Base-by-base conservation (phyloP, 1,139 yeast genomes). In the Candida frijolesensis region DNA sequence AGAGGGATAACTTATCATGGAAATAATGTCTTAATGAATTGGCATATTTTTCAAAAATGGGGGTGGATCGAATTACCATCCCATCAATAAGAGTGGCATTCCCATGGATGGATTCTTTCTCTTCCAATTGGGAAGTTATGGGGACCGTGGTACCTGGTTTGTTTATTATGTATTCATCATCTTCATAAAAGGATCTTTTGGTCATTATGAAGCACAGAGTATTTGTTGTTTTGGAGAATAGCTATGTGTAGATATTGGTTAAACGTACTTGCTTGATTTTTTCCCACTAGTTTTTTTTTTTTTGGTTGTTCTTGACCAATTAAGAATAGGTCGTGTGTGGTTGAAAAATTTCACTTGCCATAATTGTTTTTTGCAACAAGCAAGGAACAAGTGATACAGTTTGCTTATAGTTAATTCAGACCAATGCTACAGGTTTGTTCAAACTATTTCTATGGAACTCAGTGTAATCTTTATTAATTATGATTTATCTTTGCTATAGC, bases 41-140 rank as follows among this genome's bases (percentile, higher is more conserved):
- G 52, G 76, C 58, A 53, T 71, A 72, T 18, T 65, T 58, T 57
- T 81, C 83, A 51, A 81, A 67, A 48, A 63, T 64, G 32, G 83
- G 81, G 3, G 79, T 66, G 7, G 82, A 64, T 54, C 83, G 68
- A 46, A 82, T 71, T 6, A 74, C 74, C 80, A 80, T 80, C n/a
- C 85, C 85, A 25, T 79, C 67, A 45, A 80, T 64, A 46, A 76
- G 72, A 7, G 75, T 62, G 37, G 73, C 71, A 44, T 73, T 67
- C 8, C 78, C 75, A 53, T 78, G 78, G 4, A 68, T 51, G 1
- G 75, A 61, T 59, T 78, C 83, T 55, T 74, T 58, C 39, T 66
- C 60, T 54, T 68, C 63, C 57, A 79, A 64, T 42, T 70, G 71
- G 11, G 60, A 50, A 12, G 72, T 53, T 33, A 78, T 76, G 33